Percentiles rank a stretch among this genome's conserved stretches.
phyloP scores from a whole-genome alignment of 768 basidiomycete species.

The Porpolomopsis calyptriformis region DNA sequence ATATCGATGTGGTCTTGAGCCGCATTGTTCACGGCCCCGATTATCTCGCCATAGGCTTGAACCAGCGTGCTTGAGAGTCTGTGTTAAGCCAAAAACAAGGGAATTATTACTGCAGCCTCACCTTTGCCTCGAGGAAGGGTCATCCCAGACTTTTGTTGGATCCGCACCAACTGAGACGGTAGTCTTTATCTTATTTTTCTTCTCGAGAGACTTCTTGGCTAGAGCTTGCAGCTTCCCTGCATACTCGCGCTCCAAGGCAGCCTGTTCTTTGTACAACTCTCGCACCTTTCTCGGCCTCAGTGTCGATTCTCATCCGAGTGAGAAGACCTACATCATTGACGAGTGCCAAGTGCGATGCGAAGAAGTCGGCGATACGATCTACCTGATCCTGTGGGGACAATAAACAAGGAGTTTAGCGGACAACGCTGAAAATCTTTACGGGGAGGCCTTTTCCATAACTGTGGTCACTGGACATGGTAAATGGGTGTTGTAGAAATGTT shows the following conservation, averaged over 20 bases:
- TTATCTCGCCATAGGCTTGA: constrained; percentile 56
- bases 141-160: constrained; percentile 53
- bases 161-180: constrained; percentile 53
- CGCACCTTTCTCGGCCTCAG: constrained; percentile 39
- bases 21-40: constrained; percentile 45
- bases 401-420: constrained; percentile 8
- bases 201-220: constrained; percentile 58
- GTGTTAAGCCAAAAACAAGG: constrained; percentile 8
- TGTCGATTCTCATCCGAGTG: not conserved
- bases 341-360: constrained; percentile 57
- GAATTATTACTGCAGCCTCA: constrained; percentile 17
- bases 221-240: constrained; percentile 58
- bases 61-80: constrained; percentile 50
- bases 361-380: constrained; percentile 44
- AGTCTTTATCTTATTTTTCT: constrained; percentile 49
- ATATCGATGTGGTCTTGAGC: constrained; percentile 63
- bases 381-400: constrained; percentile 51
- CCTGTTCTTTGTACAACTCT: constrained; percentile 60
- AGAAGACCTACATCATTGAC: constrained; percentile 47
- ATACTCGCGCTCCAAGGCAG: constrained; percentile 67
- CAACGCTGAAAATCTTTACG: constrained; percentile 25
- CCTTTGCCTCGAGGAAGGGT: constrained; percentile 46
- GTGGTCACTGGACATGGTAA: constrained; percentile 14
- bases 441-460: constrained; percentile 46
- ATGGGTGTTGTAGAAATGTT: constrained; percentile 2